Evolutionary conservation across 2,329 filamentous ascomycete genomes (phyloP).

Genomic region (Aurifilum marmelostoma): DNA sequence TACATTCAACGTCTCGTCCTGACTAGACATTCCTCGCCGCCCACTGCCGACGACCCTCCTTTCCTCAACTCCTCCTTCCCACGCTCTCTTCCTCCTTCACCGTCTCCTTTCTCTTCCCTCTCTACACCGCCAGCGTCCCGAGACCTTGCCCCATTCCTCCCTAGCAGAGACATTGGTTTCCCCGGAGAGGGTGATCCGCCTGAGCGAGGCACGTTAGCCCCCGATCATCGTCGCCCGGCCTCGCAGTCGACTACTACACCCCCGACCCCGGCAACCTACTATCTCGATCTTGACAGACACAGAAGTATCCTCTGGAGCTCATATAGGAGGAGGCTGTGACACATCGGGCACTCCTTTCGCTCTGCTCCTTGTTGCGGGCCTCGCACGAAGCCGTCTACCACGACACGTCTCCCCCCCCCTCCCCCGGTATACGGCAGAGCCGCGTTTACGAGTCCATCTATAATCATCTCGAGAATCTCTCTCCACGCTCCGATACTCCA

Average conservation of each 20-base stretch:
- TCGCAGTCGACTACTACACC: neutral
- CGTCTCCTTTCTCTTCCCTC: neutral
- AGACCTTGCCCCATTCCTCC: neutral
- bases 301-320: neutral
- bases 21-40: neutral
- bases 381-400: neutral
- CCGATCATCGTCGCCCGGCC: neutral
- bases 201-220: neutral
- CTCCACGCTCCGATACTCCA: neutral
- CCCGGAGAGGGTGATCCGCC: neutral
- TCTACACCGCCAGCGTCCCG: neutral
- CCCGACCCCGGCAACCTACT: neutral
- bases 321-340: neutral
- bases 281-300: neutral
- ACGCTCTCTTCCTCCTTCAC: conserved; percentile 7
- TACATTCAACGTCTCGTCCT: conserved; percentile 8
- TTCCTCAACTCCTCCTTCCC: neutral
- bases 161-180: neutral
- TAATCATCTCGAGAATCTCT: neutral
- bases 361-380: neutral
- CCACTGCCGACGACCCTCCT: neutral
- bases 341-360: neutral
- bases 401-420: neutral
- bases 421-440: neutral
- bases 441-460: neutral